phyloP scores from a whole-genome alignment of 164 flowering plant genomes.

The Vitis rotundifolia region DNA sequence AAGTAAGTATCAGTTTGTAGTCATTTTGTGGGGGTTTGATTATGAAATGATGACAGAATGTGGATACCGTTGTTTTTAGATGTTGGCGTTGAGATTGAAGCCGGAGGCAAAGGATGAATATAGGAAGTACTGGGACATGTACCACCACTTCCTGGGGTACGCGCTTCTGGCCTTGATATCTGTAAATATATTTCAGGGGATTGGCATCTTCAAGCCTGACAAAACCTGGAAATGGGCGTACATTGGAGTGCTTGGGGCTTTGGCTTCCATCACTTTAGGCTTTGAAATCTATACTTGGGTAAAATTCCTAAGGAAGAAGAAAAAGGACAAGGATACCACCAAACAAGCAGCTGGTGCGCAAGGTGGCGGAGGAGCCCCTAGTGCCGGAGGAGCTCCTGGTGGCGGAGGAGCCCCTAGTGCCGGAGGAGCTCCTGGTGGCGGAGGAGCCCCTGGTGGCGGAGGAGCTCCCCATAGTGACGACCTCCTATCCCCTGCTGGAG shows the following conservation, averaged over 20 bases:
- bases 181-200: conserved; percentile 45
- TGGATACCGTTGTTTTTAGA: conserved; percentile 20
- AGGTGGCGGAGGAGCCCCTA: too few species aligned
- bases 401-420: too few species aligned
- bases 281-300: conserved; percentile 42
- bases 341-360: background rate
- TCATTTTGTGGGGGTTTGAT: too few species aligned
- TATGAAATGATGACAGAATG: too few species aligned
- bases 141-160: conserved; percentile 56
- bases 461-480: too few species aligned
- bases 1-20: conserved; percentile 24
- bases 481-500: too few species aligned
- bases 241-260: conserved; percentile 28
- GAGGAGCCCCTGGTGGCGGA: too few species aligned
- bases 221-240: conserved; percentile 40
- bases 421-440: too few species aligned
- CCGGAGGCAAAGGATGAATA: conserved; percentile 28
- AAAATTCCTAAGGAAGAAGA: conserved; percentile 4
- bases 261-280: conserved; percentile 20
- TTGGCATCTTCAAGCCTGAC: conserved; percentile 28
- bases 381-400: too few species aligned
- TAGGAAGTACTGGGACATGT: conserved; percentile 52
- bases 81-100: conserved; percentile 33
- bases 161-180: conserved; percentile 28
- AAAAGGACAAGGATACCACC: background rate